phyloP scores from a whole-genome alignment of 768 basidiomycete species.

The Lenzites betulinus region DNA sequence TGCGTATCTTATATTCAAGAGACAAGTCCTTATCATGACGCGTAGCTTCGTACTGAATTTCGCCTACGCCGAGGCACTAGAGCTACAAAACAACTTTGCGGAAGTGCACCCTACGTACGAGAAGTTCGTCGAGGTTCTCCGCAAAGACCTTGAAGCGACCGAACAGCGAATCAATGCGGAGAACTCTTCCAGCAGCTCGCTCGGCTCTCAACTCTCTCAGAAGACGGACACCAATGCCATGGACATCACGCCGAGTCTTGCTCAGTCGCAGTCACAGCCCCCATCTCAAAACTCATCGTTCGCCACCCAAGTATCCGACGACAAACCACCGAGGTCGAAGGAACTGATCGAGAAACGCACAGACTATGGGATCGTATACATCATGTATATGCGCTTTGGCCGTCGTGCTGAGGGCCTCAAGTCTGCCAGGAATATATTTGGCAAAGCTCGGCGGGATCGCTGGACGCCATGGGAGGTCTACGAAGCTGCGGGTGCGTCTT shows the following conservation, averaged over 20 bases:
- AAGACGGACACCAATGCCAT: constrained; percentile 9
- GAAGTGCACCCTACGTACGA: constrained; percentile 76
- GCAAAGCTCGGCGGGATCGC: constrained; percentile 73
- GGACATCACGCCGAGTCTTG: neutral
- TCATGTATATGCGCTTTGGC: constrained; percentile 92
- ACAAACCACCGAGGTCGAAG: constrained; percentile 53
- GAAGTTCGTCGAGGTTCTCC: constrained; percentile 67
- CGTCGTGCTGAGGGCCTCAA: constrained; percentile 86
- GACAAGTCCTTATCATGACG: neutral
- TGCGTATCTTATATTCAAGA: too few relatives aligned
- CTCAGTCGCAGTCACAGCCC: neutral
- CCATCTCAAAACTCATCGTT: constrained; percentile 41
- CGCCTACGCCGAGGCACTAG: constrained; percentile 77
- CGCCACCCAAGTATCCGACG: constrained; percentile 52
- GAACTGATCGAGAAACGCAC: constrained; percentile 61
- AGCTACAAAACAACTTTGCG: constrained; percentile 59
- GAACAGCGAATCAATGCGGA: constrained; percentile 47
- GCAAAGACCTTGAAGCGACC: constrained; percentile 60
- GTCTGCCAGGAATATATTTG: constrained; percentile 74
- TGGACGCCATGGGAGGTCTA: constrained; percentile 91
- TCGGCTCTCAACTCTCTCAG: constrained; percentile 2
- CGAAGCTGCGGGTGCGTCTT: constrained; percentile 78
- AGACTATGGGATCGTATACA: constrained; percentile 80
- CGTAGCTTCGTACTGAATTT: constrained; percentile 87
- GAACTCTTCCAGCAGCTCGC: constrained; percentile 39